A percentile compares a stretch with the other conserved stretches of the same genome.
Conservation (phyloP, 2,329 filamentous ascomycete genomes). For the Aspergillus fumigatus region DNA sequence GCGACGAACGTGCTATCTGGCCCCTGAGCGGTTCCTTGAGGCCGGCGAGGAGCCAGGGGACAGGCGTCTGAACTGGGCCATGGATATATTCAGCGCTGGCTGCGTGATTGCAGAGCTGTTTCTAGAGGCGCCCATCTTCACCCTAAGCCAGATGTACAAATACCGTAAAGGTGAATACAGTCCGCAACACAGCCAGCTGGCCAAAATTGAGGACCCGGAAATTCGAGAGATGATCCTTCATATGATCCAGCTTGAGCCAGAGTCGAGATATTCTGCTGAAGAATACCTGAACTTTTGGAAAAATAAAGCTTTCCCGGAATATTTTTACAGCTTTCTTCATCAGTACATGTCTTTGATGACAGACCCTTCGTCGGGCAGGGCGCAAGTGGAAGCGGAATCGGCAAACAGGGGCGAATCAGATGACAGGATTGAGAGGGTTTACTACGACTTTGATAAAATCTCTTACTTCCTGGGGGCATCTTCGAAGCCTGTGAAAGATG, state of each 20-base stretch:
- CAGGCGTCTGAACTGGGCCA: slow-evolving; percentile 75
- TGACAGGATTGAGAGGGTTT: slow-evolving; percentile 89
- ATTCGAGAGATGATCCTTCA: slow-evolving; percentile 84
- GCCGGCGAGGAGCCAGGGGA: slow-evolving; percentile 62
- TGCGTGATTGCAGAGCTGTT: slow-evolving; percentile 97
- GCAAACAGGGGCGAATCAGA: slow-evolving; percentile 82
- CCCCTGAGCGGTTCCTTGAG: slow-evolving; percentile 83
- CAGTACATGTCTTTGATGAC: slow-evolving; percentile 97
- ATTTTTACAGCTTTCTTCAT: slow-evolving; percentile 96
- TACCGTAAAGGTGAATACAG: slow-evolving; percentile 92
- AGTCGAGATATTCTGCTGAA: slow-evolving; percentile 86
- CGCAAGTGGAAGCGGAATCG: slow-evolving; percentile 61
- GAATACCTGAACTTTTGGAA: slow-evolving; percentile 93
- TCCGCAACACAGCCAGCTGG: slow-evolving; percentile 72
- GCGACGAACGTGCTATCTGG: slow-evolving; percentile 87
- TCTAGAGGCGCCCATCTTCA: slow-evolving; percentile 93
- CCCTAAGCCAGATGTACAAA: slow-evolving; percentile 90
- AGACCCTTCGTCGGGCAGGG: slow-evolving; percentile 76
- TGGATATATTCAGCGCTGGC: slow-evolving; percentile 97
- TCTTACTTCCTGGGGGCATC: slow-evolving; percentile 84
- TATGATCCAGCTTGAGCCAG: slow-evolving; percentile 93
- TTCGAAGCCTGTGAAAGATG: slow-evolving; percentile 42
- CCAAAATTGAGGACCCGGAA: slow-evolving; percentile 81
- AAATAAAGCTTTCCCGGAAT: slow-evolving; percentile 85
- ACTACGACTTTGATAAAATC: slow-evolving; percentile 95